A percentile compares a stretch with the other conserved stretches of the same genome.
Evolutionary conservation across 2,329 filamentous ascomycete species (phyloP).

Genomic region (Diaporthe citriasiana): DNA sequence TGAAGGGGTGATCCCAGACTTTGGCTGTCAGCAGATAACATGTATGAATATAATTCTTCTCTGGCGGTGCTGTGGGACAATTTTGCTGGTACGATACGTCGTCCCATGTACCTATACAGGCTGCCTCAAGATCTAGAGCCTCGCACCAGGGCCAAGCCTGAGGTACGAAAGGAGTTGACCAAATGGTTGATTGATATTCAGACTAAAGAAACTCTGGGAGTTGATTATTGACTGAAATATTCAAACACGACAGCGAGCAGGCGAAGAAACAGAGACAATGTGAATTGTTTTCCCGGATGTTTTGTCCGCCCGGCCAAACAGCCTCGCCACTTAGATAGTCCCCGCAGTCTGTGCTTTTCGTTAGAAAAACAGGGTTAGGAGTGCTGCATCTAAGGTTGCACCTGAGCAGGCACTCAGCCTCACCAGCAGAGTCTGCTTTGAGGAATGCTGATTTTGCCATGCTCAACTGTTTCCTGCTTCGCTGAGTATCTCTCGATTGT

Average conservation of each 20-base stretch:
- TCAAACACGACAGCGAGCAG: too few species aligned
- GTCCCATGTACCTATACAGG: neutral
- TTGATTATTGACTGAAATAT: neutral
- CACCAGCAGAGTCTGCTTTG: neutral
- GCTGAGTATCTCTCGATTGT: neutral
- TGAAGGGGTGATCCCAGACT: too few species aligned
- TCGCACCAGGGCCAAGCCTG: neutral
- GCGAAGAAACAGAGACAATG: neutral
- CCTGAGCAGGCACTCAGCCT: neutral
- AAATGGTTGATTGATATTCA: neutral
- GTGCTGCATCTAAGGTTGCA: neutral
- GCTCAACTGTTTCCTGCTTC: neutral
- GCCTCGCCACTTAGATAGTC: slow-evolving; percentile 42
- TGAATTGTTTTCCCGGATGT: neutral
- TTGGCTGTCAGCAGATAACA: too few species aligned
- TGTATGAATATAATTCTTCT: neutral
- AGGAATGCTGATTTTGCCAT: neutral
- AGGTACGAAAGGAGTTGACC: neutral
- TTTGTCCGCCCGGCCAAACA: neutral
- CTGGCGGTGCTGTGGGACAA: neutral
- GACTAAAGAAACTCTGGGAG: neutral
- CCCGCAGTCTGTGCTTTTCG: neutral
- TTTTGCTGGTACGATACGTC: neutral
- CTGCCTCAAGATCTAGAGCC: slow-evolving; percentile 1
- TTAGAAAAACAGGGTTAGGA: slow-evolving; percentile 21